A percentile compares a stretch with the other conserved stretches of the same genome.
Conservation (phyloP, 1,284 basidiomycete species). For the Trametes pubescens region DNA sequence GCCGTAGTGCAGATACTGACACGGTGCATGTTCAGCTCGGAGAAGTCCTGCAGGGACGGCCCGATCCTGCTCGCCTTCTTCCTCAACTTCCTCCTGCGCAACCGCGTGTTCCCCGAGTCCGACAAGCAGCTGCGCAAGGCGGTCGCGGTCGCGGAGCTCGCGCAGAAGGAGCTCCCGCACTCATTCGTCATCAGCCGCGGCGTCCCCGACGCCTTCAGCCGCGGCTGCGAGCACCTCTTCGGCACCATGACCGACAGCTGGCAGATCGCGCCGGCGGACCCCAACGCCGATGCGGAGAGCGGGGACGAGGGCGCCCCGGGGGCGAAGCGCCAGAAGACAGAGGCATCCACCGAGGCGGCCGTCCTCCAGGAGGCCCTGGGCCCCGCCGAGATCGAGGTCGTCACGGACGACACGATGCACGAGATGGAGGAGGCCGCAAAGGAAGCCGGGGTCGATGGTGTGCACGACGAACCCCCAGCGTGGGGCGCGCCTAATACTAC, state of each 20-base stretch:
- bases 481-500: slow-evolving; percentile 15
- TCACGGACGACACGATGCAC: slow-evolving; percentile 33
- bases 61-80: slow-evolving; percentile 71
- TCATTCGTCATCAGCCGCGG: slow-evolving; percentile 59
- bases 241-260: slow-evolving; percentile 48
- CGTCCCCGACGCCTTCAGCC: slow-evolving; percentile 63
- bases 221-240: slow-evolving; percentile 55
- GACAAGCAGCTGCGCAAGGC: slow-evolving; percentile 58
- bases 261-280: slow-evolving; percentile 12
- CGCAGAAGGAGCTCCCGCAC: slow-evolving; percentile 63
- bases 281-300: not conserved
- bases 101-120: slow-evolving; percentile 57
- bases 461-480: slow-evolving; percentile 12
- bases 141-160: slow-evolving; percentile 55
- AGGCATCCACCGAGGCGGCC: slow-evolving; percentile 15
- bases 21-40: slow-evolving; percentile 43
- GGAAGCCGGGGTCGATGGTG: slow-evolving; percentile 24
- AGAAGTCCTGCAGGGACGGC: slow-evolving; percentile 43
- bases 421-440: slow-evolving; percentile 31
- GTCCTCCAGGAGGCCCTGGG: slow-evolving; percentile 30
- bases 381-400: slow-evolving; percentile 29
- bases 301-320: slow-evolving; percentile 30
- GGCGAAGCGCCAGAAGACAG: slow-evolving; percentile 39
- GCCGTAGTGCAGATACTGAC: slow-evolving; percentile 2
- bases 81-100: slow-evolving; percentile 65